phyloP scores from a whole-genome alignment of 768 basidiomycete genomes.

The Mycena vulgaris region DNA sequence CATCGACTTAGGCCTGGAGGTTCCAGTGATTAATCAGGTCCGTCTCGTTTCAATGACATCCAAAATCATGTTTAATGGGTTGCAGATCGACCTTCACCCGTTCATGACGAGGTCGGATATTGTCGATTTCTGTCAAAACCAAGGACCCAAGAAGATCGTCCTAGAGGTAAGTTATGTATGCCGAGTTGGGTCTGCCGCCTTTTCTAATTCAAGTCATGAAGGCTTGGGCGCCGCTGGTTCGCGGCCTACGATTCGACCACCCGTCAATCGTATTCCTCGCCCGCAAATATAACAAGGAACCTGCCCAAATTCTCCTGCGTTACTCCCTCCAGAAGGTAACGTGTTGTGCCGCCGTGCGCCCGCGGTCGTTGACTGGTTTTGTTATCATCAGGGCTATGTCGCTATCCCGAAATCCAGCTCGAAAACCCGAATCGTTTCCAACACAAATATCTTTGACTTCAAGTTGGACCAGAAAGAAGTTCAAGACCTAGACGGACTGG shows the following conservation, averaged over 20 bases:
- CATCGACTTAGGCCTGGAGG: conserved; percentile 57
- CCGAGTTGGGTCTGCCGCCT: not conserved
- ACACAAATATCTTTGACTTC: conserved; percentile 77
- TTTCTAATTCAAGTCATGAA: conserved; percentile 40
- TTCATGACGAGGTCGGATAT: conserved; percentile 79
- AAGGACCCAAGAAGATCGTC: conserved; percentile 67
- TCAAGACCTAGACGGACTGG: conserved; percentile 62
- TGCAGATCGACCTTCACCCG: conserved; percentile 72
- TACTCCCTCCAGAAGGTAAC: conserved; percentile 84
- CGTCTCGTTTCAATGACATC: conserved; percentile 19
- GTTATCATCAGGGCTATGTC: conserved; percentile 62
- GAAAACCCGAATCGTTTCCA: conserved; percentile 67
- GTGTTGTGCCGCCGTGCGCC: not conserved
- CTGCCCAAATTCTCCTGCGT: conserved; percentile 77
- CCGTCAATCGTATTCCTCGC: conserved; percentile 64
- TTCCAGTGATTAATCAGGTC: conserved; percentile 77
- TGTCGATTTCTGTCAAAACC: conserved; percentile 73
- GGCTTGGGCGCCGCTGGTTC: conserved; percentile 84
- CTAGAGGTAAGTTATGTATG: conserved; percentile 65
- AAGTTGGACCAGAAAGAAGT: conserved; percentile 68
- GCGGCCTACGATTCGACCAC: conserved; percentile 76
- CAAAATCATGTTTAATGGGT: conserved; percentile 13
- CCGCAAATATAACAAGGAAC: conserved; percentile 68
- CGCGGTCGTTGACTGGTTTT: not conserved
- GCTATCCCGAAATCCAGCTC: conserved; percentile 78